Evolutionary conservation across 768 basidiomycete species (phyloP).

Genomic region (Russula sp.): DNA sequence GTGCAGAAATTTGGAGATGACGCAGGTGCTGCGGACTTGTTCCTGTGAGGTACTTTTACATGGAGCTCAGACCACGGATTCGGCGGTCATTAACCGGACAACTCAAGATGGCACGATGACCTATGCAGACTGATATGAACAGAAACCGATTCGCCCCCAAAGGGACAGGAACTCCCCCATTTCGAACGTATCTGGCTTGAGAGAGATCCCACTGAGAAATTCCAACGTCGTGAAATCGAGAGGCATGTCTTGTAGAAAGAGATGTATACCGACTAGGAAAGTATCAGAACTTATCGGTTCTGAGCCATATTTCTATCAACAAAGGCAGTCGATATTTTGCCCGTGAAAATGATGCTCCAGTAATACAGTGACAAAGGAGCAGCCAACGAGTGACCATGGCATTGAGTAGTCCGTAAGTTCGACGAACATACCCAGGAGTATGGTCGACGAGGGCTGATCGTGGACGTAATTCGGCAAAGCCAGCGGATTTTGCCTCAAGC

Average conservation of each 20-base stretch:
- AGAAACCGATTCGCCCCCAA: conserved; percentile 45
- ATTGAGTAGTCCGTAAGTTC: not conserved
- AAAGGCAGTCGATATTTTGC: conserved; percentile 65
- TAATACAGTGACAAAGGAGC: conserved; percentile 43
- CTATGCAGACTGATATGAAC: conserved; percentile 39
- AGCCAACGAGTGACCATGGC: conserved; percentile 35
- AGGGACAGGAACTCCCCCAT: conserved; percentile 63
- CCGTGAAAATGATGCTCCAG: conserved; percentile 90
- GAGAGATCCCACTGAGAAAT: too few relatives aligned
- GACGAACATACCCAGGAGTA: too few relatives aligned
- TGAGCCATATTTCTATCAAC: conserved; percentile 48
- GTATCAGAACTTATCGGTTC: conserved; percentile 19
- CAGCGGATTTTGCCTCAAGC: not conserved
- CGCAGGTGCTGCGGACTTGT: conserved; percentile 65
- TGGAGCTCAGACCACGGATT: conserved; percentile 64
- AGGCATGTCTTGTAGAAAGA: conserved; percentile 57
- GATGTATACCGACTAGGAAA: not conserved
- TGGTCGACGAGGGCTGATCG: not conserved
- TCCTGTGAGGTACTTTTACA: conserved; percentile 78
- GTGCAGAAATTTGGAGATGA: conserved; percentile 67
- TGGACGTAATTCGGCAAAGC: not conserved
- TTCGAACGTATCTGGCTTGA: too few relatives aligned
- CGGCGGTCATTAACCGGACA: conserved; percentile 62
- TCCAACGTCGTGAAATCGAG: conserved; percentile 41
- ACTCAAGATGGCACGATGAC: conserved; percentile 49